Percentiles rank a stretch among this genome's conserved stretches.
Conservation (phyloP, 768 basidiomycete species). For the Mycena epipterygia region DNA sequence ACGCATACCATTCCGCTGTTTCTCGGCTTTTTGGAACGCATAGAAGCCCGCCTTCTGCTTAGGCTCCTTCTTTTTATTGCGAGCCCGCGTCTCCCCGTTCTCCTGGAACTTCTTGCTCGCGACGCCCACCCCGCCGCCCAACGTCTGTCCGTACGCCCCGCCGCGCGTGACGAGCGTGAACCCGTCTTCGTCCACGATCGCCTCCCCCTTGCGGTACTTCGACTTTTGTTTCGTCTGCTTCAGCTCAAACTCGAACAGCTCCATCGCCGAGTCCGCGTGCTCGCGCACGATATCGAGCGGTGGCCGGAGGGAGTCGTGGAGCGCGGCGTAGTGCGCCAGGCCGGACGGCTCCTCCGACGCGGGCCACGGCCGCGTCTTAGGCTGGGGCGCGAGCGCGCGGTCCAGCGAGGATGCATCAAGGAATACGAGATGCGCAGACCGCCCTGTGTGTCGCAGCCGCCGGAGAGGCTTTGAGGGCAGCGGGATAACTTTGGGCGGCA, state of each 20-base stretch:
- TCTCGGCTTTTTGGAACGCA: slow-evolving; percentile 91
- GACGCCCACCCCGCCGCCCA: slow-evolving; percentile 83
- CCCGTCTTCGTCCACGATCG: slow-evolving; percentile 93
- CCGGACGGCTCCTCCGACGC: slow-evolving; percentile 73
- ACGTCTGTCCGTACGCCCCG: slow-evolving; percentile 89
- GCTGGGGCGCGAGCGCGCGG: slow-evolving; percentile 68
- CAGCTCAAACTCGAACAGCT: slow-evolving; percentile 80
- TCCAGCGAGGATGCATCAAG: slow-evolving; percentile 81
- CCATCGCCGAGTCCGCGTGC: slow-evolving; percentile 87
- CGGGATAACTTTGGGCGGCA: slow-evolving; percentile 67
- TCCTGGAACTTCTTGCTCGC: slow-evolving; percentile 77
- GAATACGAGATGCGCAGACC: slow-evolving; percentile 77
- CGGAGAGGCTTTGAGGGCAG: slow-evolving; percentile 70
- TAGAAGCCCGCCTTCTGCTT: slow-evolving; percentile 87
- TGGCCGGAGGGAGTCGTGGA: slow-evolving; percentile 79
- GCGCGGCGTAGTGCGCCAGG: slow-evolving; percentile 76
- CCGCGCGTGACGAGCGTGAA: slow-evolving; percentile 96
- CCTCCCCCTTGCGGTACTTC: slow-evolving; percentile 85
- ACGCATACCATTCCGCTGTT: slow-evolving; percentile 82
- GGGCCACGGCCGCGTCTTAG: slow-evolving; percentile 77
- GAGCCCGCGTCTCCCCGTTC: slow-evolving; percentile 65
- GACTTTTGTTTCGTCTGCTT: slow-evolving; percentile 72
- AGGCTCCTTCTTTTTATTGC: slow-evolving; percentile 67
- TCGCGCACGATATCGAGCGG: slow-evolving; percentile 78
- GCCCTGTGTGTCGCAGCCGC: slow-evolving; percentile 71